These are phyloP conservation scores for Naganishia vaughanmartiniae DNA, from an alignment of 768 basidiomycete species.

Conservation along the genomic window DNA sequence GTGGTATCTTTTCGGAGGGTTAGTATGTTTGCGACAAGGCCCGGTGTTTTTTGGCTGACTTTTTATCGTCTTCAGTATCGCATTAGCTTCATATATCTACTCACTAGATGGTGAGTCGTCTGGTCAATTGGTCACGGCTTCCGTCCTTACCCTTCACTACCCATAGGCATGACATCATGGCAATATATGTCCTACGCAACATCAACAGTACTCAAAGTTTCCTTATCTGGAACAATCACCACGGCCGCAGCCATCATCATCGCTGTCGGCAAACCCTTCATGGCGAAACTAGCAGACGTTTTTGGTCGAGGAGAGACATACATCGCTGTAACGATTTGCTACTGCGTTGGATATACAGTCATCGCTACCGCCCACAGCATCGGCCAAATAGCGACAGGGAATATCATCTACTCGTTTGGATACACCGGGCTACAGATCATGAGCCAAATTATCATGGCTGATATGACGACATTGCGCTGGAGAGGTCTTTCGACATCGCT, in stretches of 20 bases:
- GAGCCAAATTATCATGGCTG: constrained; percentile 54
- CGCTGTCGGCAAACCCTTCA: constrained; percentile 64
- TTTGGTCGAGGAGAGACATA: constrained; percentile 67
- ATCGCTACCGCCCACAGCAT: constrained; percentile 44
- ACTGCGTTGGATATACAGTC: constrained; percentile 56
- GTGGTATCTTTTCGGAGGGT: constrained; percentile 66
- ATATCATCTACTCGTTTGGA: constrained; percentile 56
- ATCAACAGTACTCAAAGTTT: constrained; percentile 60
- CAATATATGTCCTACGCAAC: constrained; percentile 64
- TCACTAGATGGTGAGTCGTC: constrained; percentile 60
- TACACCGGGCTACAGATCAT: constrained; percentile 51
- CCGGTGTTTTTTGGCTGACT: background rate
- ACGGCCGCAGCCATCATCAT: constrained; percentile 54
- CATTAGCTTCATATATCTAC: constrained; percentile 71
- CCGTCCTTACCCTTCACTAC: background rate
- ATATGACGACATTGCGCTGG: constrained; percentile 54
- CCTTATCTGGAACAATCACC: constrained; percentile 61
- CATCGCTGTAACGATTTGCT: constrained; percentile 53
- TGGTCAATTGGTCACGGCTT: background rate
- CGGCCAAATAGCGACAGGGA: constrained; percentile 45
- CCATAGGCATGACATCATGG: constrained; percentile 61
- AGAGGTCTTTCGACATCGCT: constrained; percentile 45
- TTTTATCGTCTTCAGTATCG: constrained; percentile 55
- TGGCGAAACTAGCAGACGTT: constrained; percentile 72
- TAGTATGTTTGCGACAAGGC: constrained; percentile 24